These are phyloP conservation scores for Mucor racemosus DNA, from an alignment of 371 early-diverging fungal genomes.

Conservation along the genomic window DNA sequence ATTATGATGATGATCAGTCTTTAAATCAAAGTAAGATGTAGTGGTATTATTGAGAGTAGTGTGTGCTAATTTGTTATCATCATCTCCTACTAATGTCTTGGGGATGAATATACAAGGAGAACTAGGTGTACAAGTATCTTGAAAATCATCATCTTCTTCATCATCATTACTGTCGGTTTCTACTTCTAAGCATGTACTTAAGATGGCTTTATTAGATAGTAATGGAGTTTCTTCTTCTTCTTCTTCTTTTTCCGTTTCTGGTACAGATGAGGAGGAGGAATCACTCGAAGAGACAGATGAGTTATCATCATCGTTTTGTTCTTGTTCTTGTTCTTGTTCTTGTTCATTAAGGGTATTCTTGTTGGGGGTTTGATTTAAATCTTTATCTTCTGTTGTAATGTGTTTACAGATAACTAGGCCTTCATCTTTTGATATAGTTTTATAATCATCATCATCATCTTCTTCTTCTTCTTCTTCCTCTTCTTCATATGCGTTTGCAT, in stretches of 20 bases:
- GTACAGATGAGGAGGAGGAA: not conserved
- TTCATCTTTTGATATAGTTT: not conserved
- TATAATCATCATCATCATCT: too few relatives aligned
- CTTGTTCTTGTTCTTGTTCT: not conserved
- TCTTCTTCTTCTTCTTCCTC: not conserved
- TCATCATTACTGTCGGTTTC: not conserved
- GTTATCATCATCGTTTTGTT: not conserved
- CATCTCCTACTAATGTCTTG: not conserved
- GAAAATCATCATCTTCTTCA: not conserved
- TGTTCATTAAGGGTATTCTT: not conserved
- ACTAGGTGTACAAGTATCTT: not conserved
- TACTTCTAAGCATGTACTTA: not conserved
- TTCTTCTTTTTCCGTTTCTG: not conserved
- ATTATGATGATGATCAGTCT: not conserved
- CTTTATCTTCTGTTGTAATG: not conserved
- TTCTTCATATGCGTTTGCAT: constrained; percentile 29
- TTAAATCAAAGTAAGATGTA: not conserved
- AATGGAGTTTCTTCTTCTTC: not conserved
- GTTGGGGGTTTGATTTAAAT: not conserved
- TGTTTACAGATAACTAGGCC: not conserved
- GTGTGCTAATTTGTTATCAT: not conserved
- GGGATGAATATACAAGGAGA: not conserved
- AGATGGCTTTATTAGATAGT: not conserved
- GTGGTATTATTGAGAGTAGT: not conserved
- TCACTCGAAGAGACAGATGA: not conserved